A percentile compares a stretch with the other conserved stretches of the same genome.
phyloP scores from a whole-genome alignment of 805 yeast species.

The Teunomyces atbi region DNA sequence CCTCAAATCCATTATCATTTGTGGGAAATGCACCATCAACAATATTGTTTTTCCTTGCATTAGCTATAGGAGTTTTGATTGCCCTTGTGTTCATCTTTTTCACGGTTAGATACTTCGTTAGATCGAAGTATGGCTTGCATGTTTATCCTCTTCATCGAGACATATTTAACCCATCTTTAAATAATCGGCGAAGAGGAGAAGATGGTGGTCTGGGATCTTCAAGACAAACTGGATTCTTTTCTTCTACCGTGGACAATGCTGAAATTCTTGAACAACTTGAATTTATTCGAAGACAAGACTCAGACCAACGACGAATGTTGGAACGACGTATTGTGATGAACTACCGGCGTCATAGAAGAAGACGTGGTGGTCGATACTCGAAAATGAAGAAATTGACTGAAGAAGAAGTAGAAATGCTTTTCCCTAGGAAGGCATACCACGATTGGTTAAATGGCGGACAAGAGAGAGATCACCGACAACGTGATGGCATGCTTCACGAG shows the following conservation, averaged over 20 bases:
- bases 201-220: background rate
- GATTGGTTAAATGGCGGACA: constrained; percentile 64
- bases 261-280: constrained; percentile 37
- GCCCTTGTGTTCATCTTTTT: constrained; percentile 58
- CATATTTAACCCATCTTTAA: background rate
- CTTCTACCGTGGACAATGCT: constrained; percentile 5
- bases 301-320: constrained; percentile 15
- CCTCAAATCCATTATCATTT: constrained; percentile 17
- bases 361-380: constrained; percentile 38
- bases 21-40: constrained; percentile 58
- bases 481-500: constrained; percentile 47
- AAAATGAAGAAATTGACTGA: constrained; percentile 52
- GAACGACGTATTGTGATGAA: background rate
- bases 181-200: constrained; percentile 1
- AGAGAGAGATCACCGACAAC: constrained; percentile 44
- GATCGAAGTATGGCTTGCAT: constrained; percentile 56
- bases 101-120: constrained; percentile 57
- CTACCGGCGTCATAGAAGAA: constrained; percentile 29
- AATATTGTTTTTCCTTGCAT: constrained; percentile 60
- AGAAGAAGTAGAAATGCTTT: constrained; percentile 57
- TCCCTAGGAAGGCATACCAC: constrained; percentile 55
- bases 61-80: constrained; percentile 59
- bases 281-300: constrained; percentile 32
- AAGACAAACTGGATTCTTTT: background rate
- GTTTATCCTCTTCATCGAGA: constrained; percentile 30